Evolutionary conservation across 495 filamentous ascomycete genomes (phyloP).

Genomic region (Aspergillus bridgeri): DNA sequence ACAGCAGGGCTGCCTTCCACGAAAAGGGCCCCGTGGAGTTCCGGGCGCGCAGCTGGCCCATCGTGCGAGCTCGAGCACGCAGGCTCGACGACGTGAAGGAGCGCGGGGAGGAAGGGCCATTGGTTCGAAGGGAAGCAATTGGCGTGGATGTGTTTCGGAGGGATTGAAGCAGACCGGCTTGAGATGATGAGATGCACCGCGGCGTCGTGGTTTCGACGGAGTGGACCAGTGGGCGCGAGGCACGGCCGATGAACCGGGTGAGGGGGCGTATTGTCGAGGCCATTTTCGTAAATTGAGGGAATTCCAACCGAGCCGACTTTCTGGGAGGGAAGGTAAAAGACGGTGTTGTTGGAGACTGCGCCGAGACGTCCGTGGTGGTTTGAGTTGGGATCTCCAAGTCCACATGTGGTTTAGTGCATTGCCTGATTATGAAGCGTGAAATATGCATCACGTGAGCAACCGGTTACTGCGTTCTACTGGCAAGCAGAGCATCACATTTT

Average conservation of each 20-base stretch:
- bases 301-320: background rate
- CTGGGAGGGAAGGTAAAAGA: background rate
- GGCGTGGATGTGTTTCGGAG: slow-evolving; percentile 21
- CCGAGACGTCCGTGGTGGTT: background rate
- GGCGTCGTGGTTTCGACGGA: slow-evolving; percentile 15
- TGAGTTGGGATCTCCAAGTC: slow-evolving; percentile 16
- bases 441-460: background rate
- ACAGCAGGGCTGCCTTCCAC: slow-evolving; percentile 81
- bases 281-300: slow-evolving; percentile 18
- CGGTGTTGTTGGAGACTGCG: slow-evolving; percentile 3
- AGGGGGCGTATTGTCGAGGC: slow-evolving; percentile 31
- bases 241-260: slow-evolving; percentile 25
- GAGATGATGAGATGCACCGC: slow-evolving; percentile 11
- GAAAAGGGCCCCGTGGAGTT: slow-evolving; percentile 69
- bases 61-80: slow-evolving; percentile 32
- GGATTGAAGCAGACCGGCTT: slow-evolving; percentile 16
- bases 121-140: background rate
- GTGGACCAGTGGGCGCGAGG: slow-evolving; percentile 17
- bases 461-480: background rate
- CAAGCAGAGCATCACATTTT: background rate
- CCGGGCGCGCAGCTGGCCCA: slow-evolving; percentile 42
- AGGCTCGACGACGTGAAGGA: slow-evolving; percentile 33
- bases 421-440: slow-evolving; percentile 1
- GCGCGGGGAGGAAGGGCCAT: slow-evolving; percentile 4
- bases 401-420: slow-evolving; percentile 9